A percentile compares a stretch with the other conserved stretches of the same genome.
Conservation (phyloP, 306 rosid species). For the Vigna reflexopilosa region DNA sequence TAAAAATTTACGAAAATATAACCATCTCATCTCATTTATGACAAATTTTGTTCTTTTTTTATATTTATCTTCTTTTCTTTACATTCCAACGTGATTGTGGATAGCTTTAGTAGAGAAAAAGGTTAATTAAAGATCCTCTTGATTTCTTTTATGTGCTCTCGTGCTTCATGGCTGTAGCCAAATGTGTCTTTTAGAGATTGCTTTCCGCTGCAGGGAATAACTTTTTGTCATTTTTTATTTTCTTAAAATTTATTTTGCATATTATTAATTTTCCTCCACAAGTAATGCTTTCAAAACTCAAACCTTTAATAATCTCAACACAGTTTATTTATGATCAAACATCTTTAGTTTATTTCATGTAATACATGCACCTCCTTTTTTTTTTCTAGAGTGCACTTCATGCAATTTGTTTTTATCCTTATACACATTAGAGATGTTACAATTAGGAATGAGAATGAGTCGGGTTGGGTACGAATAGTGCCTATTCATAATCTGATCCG, state of each 20-base stretch:
- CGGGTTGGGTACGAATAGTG: no score
- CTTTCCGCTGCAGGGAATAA: not conserved
- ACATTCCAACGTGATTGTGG: not conserved
- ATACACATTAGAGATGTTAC: no score
- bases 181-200: not conserved
- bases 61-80: not conserved
- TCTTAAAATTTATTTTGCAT: not conserved
- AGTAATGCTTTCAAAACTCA: conserved; percentile 1
- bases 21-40: no score
- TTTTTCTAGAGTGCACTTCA: no score
- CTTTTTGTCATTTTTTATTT: not conserved
- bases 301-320: not conserved
- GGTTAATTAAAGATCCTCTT: not conserved
- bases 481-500: no score
- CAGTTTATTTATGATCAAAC: not conserved
- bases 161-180: not conserved
- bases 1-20: no score
- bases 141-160: not conserved
- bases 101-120: not conserved
- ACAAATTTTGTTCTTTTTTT: not conserved
- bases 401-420: no score
- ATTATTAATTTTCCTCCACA: not conserved
- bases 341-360: not conserved
- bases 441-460: no score
- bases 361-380: not conserved